Percentiles rank a stretch among this genome's conserved stretches.
phyloP scores from a whole-genome alignment of 2,329 filamentous ascomycete species.

The Truncatella angustata region DNA sequence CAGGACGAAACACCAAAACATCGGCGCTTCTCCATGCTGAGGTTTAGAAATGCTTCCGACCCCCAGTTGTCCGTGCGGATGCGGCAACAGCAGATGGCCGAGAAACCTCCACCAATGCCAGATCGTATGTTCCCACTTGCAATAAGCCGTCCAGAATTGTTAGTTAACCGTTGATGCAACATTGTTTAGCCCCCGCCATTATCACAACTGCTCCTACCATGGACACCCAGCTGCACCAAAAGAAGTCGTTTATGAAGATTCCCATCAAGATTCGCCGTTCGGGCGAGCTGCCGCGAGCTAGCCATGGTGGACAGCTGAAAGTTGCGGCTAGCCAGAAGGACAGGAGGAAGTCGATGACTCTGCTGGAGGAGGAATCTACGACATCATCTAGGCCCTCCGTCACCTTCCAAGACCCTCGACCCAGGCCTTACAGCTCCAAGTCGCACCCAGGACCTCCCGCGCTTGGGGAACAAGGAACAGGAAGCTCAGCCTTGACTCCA shows the following conservation, averaged over 20 bases:
- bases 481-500: slow-evolving; percentile 59
- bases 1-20: slow-evolving; percentile 57
- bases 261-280: slow-evolving; percentile 52
- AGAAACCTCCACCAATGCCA: slow-evolving; percentile 56
- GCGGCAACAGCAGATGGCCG: slow-evolving; percentile 61
- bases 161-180: background rate
- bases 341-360: slow-evolving; percentile 37
- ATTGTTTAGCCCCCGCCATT: slow-evolving; percentile 62
- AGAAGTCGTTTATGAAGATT: slow-evolving; percentile 56
- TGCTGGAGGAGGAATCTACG: slow-evolving; percentile 30
- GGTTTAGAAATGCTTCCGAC: slow-evolving; percentile 90
- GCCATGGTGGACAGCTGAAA: slow-evolving; percentile 23
- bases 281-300: slow-evolving; percentile 43
- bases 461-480: slow-evolving; percentile 56
- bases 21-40: slow-evolving; percentile 68
- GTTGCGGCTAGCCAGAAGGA: slow-evolving; percentile 33
- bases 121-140: slow-evolving; percentile 47
- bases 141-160: too few relatives aligned
- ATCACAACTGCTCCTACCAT: slow-evolving; percentile 89
- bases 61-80: slow-evolving; percentile 78
- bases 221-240: slow-evolving; percentile 52
- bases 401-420: slow-evolving; percentile 58
- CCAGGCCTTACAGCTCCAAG: slow-evolving; percentile 25
- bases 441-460: slow-evolving; percentile 33
- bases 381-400: slow-evolving; percentile 40